A percentile compares a stretch with the other conserved stretches of the same genome.
Evolutionary conservation across 2,329 filamentous ascomycete genomes (phyloP).

Genomic region (Dryadomyces quercivorus): DNA sequence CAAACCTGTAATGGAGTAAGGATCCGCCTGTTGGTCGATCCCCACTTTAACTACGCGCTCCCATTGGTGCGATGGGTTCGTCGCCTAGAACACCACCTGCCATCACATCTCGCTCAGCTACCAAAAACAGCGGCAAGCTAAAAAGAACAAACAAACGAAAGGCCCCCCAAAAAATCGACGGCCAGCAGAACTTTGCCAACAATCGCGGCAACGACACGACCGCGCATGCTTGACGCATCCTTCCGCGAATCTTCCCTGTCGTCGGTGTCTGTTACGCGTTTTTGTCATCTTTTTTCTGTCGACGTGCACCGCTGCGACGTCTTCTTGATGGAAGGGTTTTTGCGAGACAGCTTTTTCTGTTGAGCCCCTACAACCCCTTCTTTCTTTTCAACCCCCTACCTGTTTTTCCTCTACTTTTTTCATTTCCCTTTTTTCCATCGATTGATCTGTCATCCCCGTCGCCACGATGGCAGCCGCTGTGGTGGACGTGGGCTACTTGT

Average conservation of each 20-base stretch:
- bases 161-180: not conserved
- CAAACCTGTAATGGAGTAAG: no score
- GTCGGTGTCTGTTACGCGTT: not conserved
- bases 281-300: not conserved
- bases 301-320: not conserved
- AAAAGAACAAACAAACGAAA: slow-evolving; percentile 9
- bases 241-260: not conserved
- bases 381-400: not conserved
- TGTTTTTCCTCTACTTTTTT: not conserved
- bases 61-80: slow-evolving; percentile 5
- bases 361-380: not conserved
- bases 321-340: slow-evolving; percentile 7
- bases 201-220: not conserved
- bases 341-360: not conserved
- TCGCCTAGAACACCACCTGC: slow-evolving; percentile 4
- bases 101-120: slow-evolving; percentile 4
- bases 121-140: slow-evolving; percentile 8
- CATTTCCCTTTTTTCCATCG: not conserved
- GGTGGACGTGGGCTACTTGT: slow-evolving; percentile 61
- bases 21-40: not conserved
- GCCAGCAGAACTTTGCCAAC: not conserved
- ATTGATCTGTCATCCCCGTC: not conserved
- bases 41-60: slow-evolving; percentile 5
- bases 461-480: slow-evolving; percentile 43
- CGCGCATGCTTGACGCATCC: not conserved